Base-by-base conservation (phyloP, 2,329 filamentous ascomycete species). In the Penicillium sp. region DNA sequence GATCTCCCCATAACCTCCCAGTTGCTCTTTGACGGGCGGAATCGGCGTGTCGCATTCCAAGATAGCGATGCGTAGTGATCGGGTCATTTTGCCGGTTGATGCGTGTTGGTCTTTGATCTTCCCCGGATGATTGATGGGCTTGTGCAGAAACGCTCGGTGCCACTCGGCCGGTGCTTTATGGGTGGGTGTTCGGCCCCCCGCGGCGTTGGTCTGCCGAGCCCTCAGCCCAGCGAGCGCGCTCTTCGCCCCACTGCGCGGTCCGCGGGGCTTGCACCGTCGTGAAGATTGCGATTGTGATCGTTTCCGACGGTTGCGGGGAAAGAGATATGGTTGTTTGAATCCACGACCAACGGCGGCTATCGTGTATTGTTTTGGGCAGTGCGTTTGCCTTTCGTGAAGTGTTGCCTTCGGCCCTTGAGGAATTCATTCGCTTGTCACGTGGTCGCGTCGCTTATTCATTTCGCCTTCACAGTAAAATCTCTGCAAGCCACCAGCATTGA, bases 31-130 rank as follows among this genome's bases (percentile, higher is more conserved):
- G 9, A 73, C 61, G 4, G 69, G 64, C 9, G 66, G 56, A 11
- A 73, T 65, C 2, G 71, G 70, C 1, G 69, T 69, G 57, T 73
- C 71, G 47, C 71, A 73, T 37, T 71, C 69, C 13, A 73, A 60
- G 16, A 73, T 54, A 2, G 71, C 69, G 22, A 69, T 53, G 49
- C 62, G 69, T 31, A 70, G 54, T 46, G 55, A 37, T 14, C 44
- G 58, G 18, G 60, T 50, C 62, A 65, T 66, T 22, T 49, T 62
- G 57, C 40, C 40, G 35, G 6, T 27, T 33, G 11, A 16, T 6
- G 35, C 31, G 6, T 51, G 13, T 13, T 19, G 47, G 5, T 37
- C 19, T 31, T 36, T 18, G 18, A 22, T 19, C 24, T n/a, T 24
- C 19, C 18, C n/a, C 47, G 33, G 31, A 24, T 50, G n/a, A 11